phyloP scores from a whole-genome alignment of 73 alveolate species.

The Tetrahymena thermophila region DNA sequence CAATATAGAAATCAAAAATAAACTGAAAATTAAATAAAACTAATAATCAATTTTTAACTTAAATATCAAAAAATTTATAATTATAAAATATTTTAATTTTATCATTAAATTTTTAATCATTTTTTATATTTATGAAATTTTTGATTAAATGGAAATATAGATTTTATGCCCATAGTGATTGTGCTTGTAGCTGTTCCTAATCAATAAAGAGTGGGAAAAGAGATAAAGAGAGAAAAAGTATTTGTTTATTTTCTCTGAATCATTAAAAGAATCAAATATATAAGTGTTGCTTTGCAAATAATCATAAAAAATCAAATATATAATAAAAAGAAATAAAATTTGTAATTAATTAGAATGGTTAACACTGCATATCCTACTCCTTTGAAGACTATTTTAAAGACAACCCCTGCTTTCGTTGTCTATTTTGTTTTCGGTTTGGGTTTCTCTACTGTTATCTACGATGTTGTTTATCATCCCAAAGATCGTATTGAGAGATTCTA shows the following conservation, averaged over 20 bases:
- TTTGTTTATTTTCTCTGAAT: neutral
- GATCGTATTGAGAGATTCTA: constrained; percentile 42
- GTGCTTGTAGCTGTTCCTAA: too few relatives aligned
- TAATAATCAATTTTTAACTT: too few relatives aligned
- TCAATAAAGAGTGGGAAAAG: neutral
- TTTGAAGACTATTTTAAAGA: constrained; percentile 27
- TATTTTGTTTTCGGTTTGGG: constrained; percentile 17
- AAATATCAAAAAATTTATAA: too few relatives aligned
- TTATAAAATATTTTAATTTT: too few relatives aligned
- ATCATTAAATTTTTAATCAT: too few relatives aligned
- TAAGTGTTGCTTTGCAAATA: neutral
- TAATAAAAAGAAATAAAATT: neutral
- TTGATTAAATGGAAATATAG: too few relatives aligned
- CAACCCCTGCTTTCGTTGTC: constrained; percentile 37
- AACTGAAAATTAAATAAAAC: too few relatives aligned
- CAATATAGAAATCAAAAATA: too few relatives aligned
- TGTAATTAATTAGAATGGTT: neutral
- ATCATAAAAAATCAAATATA: neutral
- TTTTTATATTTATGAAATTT: too few relatives aligned
- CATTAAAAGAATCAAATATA: neutral
- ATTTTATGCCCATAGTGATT: too few relatives aligned
- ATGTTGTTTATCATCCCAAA: constrained; percentile 25
- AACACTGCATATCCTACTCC: constrained; percentile 33
- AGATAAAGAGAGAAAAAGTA: neutral
- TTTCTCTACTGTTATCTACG: constrained; percentile 32